phyloP scores from a whole-genome alignment of 2,329 filamentous ascomycete species.

The Lojkania enalia region DNA sequence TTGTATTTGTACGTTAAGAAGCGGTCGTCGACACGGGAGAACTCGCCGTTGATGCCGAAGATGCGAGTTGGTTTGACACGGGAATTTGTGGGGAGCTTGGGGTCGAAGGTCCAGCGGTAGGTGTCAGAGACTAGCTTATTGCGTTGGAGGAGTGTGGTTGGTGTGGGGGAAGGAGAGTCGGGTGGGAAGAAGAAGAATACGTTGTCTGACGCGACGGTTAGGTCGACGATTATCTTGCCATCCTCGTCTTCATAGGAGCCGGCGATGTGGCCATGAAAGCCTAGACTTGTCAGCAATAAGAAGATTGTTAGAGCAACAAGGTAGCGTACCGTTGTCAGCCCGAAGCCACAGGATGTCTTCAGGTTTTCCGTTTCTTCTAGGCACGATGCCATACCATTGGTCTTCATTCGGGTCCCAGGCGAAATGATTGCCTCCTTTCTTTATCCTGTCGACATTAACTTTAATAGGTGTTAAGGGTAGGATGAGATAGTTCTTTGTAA shows the following conservation, averaged over 20 bases:
- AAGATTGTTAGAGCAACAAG: neutral
- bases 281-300: slow-evolving; percentile 15
- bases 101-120: slow-evolving; percentile 49
- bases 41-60: slow-evolving; percentile 48
- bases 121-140: slow-evolving; percentile 46
- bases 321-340: slow-evolving; percentile 54
- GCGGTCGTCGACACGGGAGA: slow-evolving; percentile 52
- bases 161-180: slow-evolving; percentile 34
- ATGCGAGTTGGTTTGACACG: slow-evolving; percentile 35
- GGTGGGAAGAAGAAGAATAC: slow-evolving; percentile 50
- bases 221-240: slow-evolving; percentile 45
- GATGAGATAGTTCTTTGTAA: slow-evolving; percentile 46
- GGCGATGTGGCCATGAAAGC: slow-evolving; percentile 50
- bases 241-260: slow-evolving; percentile 47
- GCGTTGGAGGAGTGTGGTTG: slow-evolving; percentile 42
- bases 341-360: slow-evolving; percentile 59
- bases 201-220: slow-evolving; percentile 47
- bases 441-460: slow-evolving; percentile 39
- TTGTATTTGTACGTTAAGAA: slow-evolving; percentile 46
- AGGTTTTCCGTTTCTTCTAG: slow-evolving; percentile 53
- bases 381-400: slow-evolving; percentile 60
- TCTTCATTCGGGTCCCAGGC: slow-evolving; percentile 55
- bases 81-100: slow-evolving; percentile 29
- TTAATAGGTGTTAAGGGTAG: slow-evolving; percentile 46
- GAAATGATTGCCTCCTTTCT: slow-evolving; percentile 46